Conservation (phyloP, 495 filamentous ascomycete species). For the Paragyromitra xinjiangensis region DNA sequence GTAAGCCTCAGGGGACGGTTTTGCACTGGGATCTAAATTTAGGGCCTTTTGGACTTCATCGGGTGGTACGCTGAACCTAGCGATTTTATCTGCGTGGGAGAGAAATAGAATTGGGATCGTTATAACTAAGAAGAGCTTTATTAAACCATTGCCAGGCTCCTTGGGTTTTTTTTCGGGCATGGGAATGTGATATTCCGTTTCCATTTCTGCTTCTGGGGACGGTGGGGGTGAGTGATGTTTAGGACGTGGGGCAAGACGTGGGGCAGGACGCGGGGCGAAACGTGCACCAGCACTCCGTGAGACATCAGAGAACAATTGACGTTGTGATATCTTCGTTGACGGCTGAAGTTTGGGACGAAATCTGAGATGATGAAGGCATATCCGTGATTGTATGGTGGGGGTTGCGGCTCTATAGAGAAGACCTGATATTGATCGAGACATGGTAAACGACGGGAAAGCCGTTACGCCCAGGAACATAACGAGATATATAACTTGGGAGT, state of each 20-base stretch:
- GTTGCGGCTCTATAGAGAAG: conserved; percentile 89
- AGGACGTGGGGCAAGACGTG: conserved; percentile 9
- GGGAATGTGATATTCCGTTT: conserved; percentile 1
- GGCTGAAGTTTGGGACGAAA: neutral
- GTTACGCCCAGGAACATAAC: conserved; percentile 25
- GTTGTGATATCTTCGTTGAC: neutral
- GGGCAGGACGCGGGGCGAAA: conserved; percentile 29
- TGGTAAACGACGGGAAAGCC: neutral
- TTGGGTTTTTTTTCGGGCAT: neutral
- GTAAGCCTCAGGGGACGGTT: conserved; percentile 14
- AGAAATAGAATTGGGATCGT: conserved; percentile 37
- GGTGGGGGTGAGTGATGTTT: conserved; percentile 3
- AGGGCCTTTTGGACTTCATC: conserved; percentile 35
- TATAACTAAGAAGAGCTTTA: conserved; percentile 35
- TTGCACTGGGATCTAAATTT: conserved; percentile 26
- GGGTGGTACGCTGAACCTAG: conserved; percentile 8
- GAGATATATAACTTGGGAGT: neutral
- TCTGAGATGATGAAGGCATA: neutral
- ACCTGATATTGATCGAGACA: conserved; percentile 69
- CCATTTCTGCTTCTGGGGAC: neutral
- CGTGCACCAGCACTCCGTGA: conserved; percentile 19
- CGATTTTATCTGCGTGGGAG: conserved; percentile 26
- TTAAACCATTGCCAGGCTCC: conserved; percentile 34
- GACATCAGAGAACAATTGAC: conserved; percentile 30
- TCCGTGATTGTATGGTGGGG: conserved; percentile 75